Evolutionary conservation across 192 early-diverging fungal species (phyloP), one percentile per base, ranked within the genome.

Genomic region (Coemansia sp.): DNA sequence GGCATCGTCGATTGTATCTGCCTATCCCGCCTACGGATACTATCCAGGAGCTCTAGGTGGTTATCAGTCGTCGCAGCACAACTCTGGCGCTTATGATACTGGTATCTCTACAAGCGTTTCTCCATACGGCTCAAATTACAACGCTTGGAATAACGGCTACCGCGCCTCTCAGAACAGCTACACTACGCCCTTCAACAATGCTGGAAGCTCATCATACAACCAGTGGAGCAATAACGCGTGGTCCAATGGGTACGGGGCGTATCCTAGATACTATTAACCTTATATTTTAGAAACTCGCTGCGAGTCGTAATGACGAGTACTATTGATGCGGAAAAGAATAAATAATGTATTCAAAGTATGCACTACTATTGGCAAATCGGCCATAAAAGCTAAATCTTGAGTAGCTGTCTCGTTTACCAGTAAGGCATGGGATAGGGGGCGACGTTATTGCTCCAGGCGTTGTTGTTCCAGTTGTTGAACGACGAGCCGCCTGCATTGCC

Each of bases 401-500:
- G 10, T 38, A 27, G 68, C 41, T 3, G 18, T 15, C 2, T 6
- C 5, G 51, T 52, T 44, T 75, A 82, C 80, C 80, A 82, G 65
- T 82, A 78, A 6, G 74, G 79, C 11, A 49, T 68, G 0, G 80
- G 80, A 47, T 78, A 78, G 38, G 75, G 75, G 24, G 38, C 40
- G 52, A 43, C 70, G 34, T 73, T 73, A 67, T 83, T 83, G 76
- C 65, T 77, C 81, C 81, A 83, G 40, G 81, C 81, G 63, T 83
- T 83, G 76, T 78, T 83, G 67, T 83, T 83, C 81, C 81, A 83
- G 76, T 83, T 78, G 76, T 83, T 83, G 44, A 83, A 83, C 13
- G 81, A 76, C 8, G 81, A 78, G 61, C 81, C 66, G 42, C 81
- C 81, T 10, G 81, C 66, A 20, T 78, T 83, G 41, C 81, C 80